These are phyloP conservation scores for Aspergillus uvarum DNA, from an alignment of 2,329 filamentous ascomycete genomes.

Conservation along the genomic window DNA sequence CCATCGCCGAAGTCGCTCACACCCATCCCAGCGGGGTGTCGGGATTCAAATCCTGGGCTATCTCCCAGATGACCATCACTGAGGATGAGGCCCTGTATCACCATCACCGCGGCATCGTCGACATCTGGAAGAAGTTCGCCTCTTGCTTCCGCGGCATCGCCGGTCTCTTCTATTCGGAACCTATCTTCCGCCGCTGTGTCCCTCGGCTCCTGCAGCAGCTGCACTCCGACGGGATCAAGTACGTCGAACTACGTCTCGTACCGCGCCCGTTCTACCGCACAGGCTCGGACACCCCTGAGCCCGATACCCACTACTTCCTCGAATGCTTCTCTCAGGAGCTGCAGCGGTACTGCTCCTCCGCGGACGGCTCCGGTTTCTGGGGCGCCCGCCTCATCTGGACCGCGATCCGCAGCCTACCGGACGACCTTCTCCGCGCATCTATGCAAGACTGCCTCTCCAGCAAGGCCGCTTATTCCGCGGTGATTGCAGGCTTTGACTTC, in stretches of 20 bases:
- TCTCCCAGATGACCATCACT: conserved; percentile 11
- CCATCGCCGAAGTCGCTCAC: neutral
- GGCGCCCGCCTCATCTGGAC: conserved; percentile 15
- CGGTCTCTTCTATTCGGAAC: conserved; percentile 13
- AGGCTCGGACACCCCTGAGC: conserved; percentile 2
- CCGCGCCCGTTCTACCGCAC: conserved; percentile 6
- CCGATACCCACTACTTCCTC: conserved; percentile 10
- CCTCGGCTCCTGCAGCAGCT: conserved; percentile 13
- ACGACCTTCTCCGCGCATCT: conserved; percentile 3
- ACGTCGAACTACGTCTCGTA: conserved; percentile 13
- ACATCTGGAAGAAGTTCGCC: conserved; percentile 14
- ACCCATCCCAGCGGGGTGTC: conserved; percentile 6
- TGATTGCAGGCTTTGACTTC: conserved; percentile 14
- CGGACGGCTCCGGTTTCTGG: conserved; percentile 10
- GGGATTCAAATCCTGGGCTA: conserved; percentile 12
- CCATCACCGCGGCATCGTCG: conserved; percentile 14
- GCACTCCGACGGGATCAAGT: conserved; percentile 12
- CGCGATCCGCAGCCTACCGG: conserved; percentile 7
- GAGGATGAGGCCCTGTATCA: conserved; percentile 12
- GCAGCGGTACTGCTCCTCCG: conserved; percentile 7
- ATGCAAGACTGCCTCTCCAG: conserved; percentile 7
- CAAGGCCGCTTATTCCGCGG: conserved; percentile 7
- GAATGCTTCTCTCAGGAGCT: conserved; percentile 14
- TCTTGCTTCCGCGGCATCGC: conserved; percentile 8
- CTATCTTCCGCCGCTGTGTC: conserved; percentile 12